These are phyloP conservation scores for Elaeagnus macrophylla DNA, from an alignment of 306 rosid genomes.

Conservation along the genomic window DNA sequence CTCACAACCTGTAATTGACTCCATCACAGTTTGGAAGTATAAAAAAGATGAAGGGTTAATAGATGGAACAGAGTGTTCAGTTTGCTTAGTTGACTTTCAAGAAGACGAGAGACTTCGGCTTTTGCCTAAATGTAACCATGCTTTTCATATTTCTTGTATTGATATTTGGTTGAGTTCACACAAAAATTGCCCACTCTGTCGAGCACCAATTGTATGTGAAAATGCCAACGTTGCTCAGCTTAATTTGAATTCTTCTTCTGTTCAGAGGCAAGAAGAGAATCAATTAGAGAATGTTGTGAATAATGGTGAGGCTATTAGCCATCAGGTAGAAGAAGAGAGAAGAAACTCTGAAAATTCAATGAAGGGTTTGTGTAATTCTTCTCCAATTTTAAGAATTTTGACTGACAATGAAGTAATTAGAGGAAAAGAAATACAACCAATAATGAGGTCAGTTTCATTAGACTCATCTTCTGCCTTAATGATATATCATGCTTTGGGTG, in stretches of 20 bases:
- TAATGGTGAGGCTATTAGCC: slow-evolving; percentile 5
- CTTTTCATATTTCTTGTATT: slow-evolving; percentile 35
- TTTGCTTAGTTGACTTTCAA: slow-evolving; percentile 65
- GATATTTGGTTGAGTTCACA: slow-evolving; percentile 43
- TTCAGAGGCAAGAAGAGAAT: slow-evolving; percentile 6
- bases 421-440: slow-evolving; percentile 21
- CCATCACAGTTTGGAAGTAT: slow-evolving; percentile 46
- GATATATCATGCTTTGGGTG: slow-evolving; percentile 20
- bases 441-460: slow-evolving; percentile 40
- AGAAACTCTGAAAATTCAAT: slow-evolving; percentile 4
- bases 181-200: slow-evolving; percentile 45
- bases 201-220: slow-evolving; percentile 33
- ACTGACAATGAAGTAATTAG: slow-evolving; percentile 7
- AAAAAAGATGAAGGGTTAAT: slow-evolving; percentile 44
- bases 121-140: slow-evolving; percentile 74
- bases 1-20: slow-evolving; percentile 51
- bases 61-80: slow-evolving; percentile 69
- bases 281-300: slow-evolving; percentile 19
- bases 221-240: slow-evolving; percentile 13
- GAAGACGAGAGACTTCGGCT: slow-evolving; percentile 52
- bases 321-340: slow-evolving; percentile 18
- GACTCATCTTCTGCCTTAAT: slow-evolving; percentile 27
- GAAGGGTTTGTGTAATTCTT: slow-evolving; percentile 19
- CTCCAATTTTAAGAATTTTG: slow-evolving; percentile 19
- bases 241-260: slow-evolving; percentile 7